Evolutionary conservation across 139 green algal species (phyloP), one percentile per base, ranked within the genome.

Genomic region (Asterochloris sp.): DNA sequence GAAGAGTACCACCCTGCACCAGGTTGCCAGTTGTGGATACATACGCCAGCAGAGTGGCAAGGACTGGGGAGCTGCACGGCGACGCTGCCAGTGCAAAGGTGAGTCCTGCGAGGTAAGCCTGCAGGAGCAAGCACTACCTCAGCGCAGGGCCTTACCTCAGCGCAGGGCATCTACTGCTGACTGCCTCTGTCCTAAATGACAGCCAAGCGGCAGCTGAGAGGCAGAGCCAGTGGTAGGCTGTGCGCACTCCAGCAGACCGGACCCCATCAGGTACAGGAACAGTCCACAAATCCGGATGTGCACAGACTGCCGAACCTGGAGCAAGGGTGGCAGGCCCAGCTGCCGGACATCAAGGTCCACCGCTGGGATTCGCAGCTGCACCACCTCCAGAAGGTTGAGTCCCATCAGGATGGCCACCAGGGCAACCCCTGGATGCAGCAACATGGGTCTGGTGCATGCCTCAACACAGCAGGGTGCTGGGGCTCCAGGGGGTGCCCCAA

Each of bases 81-180:
- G 95, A 98, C 11, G 97, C 97, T 29, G 94, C 97, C 74, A 99
- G 91, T 13, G 97, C 97, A 88, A 99, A 99, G 0, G 90, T 94
- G 19, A 96, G 85, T 17, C 97, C 97, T 26, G 88, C 89, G 38
- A 54, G 38, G 38, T 54, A 54, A 54, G 38, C 38, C 38, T 54
- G 38, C 38, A 54, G 38, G 38, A 54, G 38, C 4, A 54, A 54
- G 38, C 38, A 2, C 2, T 54, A 6, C 38, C 38, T 54, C 38
- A 54, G 38, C 6, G 38, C 38, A 54, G 38, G 38, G 38, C 38
- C 38, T 54, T 54, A 6, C 38, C 38, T 54, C 38, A 54, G 38
- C 6, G 38, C 38, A 54, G 38, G 38, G 38, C 38, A 2, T 54
- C 6, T 54, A 54, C 38, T 6, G 6, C 6, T 54, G 38, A 54